Evolutionary conservation across 2,329 filamentous ascomycete species (phyloP).

Genomic region (Paramyrothecium roridum): DNA sequence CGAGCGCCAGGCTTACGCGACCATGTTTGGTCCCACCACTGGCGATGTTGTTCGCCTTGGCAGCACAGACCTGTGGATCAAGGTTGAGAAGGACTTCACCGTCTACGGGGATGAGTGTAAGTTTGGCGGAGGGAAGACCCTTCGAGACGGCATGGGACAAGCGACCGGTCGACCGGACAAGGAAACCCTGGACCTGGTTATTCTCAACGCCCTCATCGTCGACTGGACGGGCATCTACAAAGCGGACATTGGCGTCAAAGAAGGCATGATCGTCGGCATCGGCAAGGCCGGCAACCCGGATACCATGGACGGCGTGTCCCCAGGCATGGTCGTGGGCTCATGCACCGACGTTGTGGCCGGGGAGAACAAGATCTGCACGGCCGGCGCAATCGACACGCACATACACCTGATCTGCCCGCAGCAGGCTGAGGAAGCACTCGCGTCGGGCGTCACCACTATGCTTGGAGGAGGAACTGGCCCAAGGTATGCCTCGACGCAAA

Average conservation of each 20-base stretch:
- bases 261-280: constrained; percentile 81
- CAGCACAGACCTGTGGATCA: constrained; percentile 83
- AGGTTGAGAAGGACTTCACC: constrained; percentile 83
- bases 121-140: constrained; percentile 91
- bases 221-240: constrained; percentile 95
- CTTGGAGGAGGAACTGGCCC: constrained; percentile 89
- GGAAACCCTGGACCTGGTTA: constrained; percentile 76
- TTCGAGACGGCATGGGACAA: constrained; percentile 95
- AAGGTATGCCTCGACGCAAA: constrained; percentile 43
- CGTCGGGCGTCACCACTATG: constrained; percentile 86
- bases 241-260: constrained; percentile 90
- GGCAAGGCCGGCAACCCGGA: constrained; percentile 98
- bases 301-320: constrained; percentile 83
- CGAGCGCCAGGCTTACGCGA: constrained; percentile 73
- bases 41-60: constrained; percentile 83
- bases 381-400: constrained; percentile 85
- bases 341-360: constrained; percentile 91
- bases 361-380: constrained; percentile 87
- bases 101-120: constrained; percentile 90
- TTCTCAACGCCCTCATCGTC: constrained; percentile 85
- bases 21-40: constrained; percentile 91
- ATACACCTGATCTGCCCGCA: constrained; percentile 96
- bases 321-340: constrained; percentile 76
- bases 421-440: constrained; percentile 78
- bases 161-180: constrained; percentile 71